Evolutionary conservation across 176 grass and related monocot species (phyloP), one percentile per base, ranked within the genome.

Genomic region (Calamus simplicifolius): DNA sequence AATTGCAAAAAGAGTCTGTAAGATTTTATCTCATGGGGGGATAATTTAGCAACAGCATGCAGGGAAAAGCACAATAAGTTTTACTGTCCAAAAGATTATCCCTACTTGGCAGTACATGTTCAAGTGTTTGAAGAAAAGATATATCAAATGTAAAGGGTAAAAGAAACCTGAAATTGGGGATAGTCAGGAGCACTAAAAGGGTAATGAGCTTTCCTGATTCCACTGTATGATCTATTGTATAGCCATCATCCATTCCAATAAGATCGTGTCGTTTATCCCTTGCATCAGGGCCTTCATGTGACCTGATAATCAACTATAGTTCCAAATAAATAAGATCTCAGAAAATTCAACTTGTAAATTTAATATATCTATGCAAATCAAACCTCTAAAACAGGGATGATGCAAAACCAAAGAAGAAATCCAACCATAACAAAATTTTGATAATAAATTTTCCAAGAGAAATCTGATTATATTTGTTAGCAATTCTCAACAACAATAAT

Each of bases 301-400:
- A 98, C 64, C 93, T 98, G 84, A 92, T 98, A 67, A 98, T 98
- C 80, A 98, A 76, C 93, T 98, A 88, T 52, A 58, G 80, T 85
- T 79, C 67, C 74, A 58, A 49, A 81, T 69, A 29, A 29, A 68
- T 31, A 28, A 25, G 4, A 38, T 23, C 55, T 68, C 64, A 51
- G 69, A 73, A 61, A 82, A 80, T n/a, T 73, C 50, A 56, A 60
- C 29, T 54, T 52, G 50, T 10, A 30, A 71, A 62, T 75, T 12
- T 43, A 43, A 43, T 10, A 43, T 43, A 43, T 43, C 35, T 43
- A 12, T 43, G 12, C 12, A 43, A 2, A 43, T 43, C 12, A 43
- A 43, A 43, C 7, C 35, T 43, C 35, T 0, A 10, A 43, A 43
- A 43, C 0, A 43, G 8, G 35, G 10, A 43, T 43, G 35, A 43